A percentile compares a stretch with the other conserved stretches of the same genome.
Evolutionary conservation across 116 monocot species (phyloP).

Genomic region (Thalassia testudinum): DNA sequence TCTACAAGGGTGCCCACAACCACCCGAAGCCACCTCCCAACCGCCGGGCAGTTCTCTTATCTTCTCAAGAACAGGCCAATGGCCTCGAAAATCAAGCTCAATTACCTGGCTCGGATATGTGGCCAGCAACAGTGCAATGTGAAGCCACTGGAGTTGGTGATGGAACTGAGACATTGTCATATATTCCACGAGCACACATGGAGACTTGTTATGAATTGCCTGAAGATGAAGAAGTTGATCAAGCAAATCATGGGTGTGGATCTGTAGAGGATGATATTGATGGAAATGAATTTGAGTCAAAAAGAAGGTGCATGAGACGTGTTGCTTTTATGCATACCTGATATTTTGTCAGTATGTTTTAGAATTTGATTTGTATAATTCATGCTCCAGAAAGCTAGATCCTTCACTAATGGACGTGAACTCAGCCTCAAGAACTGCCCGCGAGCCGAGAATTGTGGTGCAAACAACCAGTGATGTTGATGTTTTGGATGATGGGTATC

Average conservation of each 20-base stretch:
- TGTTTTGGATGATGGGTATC: slow-evolving; percentile 83
- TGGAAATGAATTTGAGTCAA: slow-evolving; percentile 56
- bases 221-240: slow-evolving; percentile 29
- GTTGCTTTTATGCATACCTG: neutral
- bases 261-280: slow-evolving; percentile 35
- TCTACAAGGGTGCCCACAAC: slow-evolving; percentile 47
- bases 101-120: neutral
- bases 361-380: too few species aligned
- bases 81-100: slow-evolving; percentile 10
- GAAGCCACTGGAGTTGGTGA: slow-evolving; percentile 8
- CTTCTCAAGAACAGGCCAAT: neutral
- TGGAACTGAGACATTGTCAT: slow-evolving; percentile 3
- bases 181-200: too few species aligned
- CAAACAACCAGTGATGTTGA: slow-evolving; percentile 82
- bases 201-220: too few species aligned
- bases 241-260: slow-evolving; percentile 24
- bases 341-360: neutral
- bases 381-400: slow-evolving; percentile 42
- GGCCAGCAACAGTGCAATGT: slow-evolving; percentile 1
- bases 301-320: slow-evolving; percentile 38
- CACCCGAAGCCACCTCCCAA: slow-evolving; percentile 25
- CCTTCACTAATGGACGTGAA: slow-evolving; percentile 28
- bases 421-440: slow-evolving; percentile 34
- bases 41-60: neutral
- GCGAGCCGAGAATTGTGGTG: slow-evolving; percentile 73